Base-by-base conservation (phyloP, 225 moss, liverwort and hornwort genomes). In the Pseudoscleropodium purum region DNA sequence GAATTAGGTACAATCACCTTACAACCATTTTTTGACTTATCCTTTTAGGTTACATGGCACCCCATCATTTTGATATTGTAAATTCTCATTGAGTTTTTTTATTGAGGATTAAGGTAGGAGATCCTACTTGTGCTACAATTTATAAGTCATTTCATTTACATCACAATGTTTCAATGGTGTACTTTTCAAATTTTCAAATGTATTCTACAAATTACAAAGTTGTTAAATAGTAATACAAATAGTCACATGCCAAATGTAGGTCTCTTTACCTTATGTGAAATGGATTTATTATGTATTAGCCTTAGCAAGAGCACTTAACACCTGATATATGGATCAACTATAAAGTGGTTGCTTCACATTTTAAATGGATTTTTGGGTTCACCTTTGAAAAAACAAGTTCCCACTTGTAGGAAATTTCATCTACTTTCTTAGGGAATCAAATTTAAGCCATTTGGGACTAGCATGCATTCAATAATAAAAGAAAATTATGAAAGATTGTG, bases 1-100 rank as follows among this genome's bases (percentile, higher is more conserved):
- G 0, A 56, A 56, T 37, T 37, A 37, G 15, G 6, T 79, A 26
- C 4, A 37, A 6, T 37, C 16, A 24, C 6, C 5, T 37, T 25
- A 15, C 37, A 56, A 78, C 6, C 2, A 37, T 5, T 52, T 23
- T 14, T 24, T 52, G 26, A 57, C 1, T 79, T 0, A n/a, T 57
- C 0, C 0, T 0, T 11, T 26, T 0, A 1, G 0, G 0, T 79
- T 26, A n/a, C 0, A 57, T 26, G 4, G 1, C 1, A 79, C 0
- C 6, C 0, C 26, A 1, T 24, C 4, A 56, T 25, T 24, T 56
- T 25, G 6, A 56, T n/a, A n/a, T 17, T 57, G 17, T 17, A 15
- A 25, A 1, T 26, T 56, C 0, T 15, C 6, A n/a, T 57, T 77
- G 15, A 77, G 0, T 23, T 47, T 77, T 52, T 57, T 15, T 0